Conservation (phyloP, 305 asterid genomes). For the Solanum chacoense region DNA sequence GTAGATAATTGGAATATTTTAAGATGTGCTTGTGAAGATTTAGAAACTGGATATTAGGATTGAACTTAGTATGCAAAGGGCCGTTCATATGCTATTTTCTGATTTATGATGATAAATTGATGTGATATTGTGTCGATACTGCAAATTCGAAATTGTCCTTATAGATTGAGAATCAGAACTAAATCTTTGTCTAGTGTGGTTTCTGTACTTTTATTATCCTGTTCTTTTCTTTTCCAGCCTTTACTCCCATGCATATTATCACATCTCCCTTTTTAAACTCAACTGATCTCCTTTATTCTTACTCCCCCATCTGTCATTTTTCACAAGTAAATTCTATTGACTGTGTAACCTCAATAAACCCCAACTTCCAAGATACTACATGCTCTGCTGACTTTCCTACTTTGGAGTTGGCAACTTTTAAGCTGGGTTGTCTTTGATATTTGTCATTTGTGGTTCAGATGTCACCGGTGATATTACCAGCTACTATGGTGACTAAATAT, state of each 20-base stretch:
- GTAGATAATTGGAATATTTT: background rate
- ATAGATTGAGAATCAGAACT: background rate
- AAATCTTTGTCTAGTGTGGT: background rate
- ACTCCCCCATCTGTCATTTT: background rate
- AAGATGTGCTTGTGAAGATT: background rate
- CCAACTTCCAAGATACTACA: background rate
- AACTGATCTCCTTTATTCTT: background rate
- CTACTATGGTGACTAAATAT: background rate
- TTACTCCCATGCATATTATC: background rate
- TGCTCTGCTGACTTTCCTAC: background rate
- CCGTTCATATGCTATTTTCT: background rate
- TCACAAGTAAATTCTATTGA: background rate
- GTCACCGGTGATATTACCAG: background rate
- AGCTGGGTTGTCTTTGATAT: background rate
- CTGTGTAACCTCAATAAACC: background rate
- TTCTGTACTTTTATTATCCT: background rate
- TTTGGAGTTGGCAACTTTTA: background rate
- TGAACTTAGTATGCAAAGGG: background rate
- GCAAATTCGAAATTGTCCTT: background rate
- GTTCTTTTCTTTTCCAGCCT: background rate
- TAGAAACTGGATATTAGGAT: background rate
- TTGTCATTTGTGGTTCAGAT: background rate
- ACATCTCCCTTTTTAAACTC: background rate
- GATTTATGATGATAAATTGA: background rate
- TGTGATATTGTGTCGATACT: background rate